phyloP scores from a whole-genome alignment of 75 land plant species.

The Selaginella tamariscina region DNA sequence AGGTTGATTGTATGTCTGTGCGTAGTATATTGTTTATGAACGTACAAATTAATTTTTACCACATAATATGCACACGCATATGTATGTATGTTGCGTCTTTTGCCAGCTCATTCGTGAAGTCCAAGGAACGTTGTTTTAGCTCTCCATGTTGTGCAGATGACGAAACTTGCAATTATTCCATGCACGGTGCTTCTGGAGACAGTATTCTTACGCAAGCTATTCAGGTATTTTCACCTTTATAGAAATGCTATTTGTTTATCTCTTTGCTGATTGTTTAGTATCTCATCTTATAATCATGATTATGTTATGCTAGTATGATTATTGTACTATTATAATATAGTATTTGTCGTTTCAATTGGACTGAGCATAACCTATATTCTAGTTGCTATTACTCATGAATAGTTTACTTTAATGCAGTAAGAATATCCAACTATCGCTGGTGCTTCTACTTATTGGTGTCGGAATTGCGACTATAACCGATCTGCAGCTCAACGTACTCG shows the following conservation, averaged over 20 bases:
- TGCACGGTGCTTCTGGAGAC: constrained; percentile 89
- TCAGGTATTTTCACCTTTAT: constrained; percentile 56
- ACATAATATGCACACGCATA: too few relatives aligned
- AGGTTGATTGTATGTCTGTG: neutral
- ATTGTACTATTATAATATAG: too few relatives aligned
- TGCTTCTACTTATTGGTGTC: constrained; percentile 70
- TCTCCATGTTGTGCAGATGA: constrained; percentile 49
- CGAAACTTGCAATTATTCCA: constrained; percentile 91
- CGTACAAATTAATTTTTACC: too few relatives aligned
- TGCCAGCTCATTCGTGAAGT: neutral
- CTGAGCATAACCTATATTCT: too few relatives aligned
- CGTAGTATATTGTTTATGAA: neutral
- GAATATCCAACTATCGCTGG: constrained; percentile 61
- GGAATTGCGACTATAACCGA: constrained; percentile 95
- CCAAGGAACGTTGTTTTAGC: neutral
- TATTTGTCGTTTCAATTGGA: too few relatives aligned
- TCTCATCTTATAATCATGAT: too few relatives aligned
- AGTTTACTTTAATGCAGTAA: constrained; percentile 40
- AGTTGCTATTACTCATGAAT: neutral
- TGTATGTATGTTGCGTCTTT: neutral
- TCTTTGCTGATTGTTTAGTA: too few relatives aligned
- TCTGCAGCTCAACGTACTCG: constrained; percentile 75
- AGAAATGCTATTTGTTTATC: too few relatives aligned
- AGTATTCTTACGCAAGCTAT: constrained; percentile 53
- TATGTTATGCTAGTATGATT: too few relatives aligned